A percentile compares a stretch with the other conserved stretches of the same genome.
These are phyloP conservation scores for Nakazawaea ishiwadae DNA, from an alignment of 805 yeast genomes.

Conservation along the genomic window DNA sequence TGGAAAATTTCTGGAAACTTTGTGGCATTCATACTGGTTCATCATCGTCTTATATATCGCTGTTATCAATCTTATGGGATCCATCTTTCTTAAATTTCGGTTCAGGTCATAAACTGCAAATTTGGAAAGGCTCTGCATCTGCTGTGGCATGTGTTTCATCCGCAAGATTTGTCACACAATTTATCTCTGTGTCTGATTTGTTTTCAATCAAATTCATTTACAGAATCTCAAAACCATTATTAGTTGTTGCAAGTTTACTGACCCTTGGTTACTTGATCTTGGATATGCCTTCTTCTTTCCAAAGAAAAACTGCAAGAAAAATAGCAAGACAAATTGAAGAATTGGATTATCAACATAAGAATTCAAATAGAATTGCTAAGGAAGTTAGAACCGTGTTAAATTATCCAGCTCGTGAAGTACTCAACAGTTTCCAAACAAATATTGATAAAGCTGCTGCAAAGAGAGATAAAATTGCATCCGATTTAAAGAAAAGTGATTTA, in stretches of 20 bases:
- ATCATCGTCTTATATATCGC: conserved; percentile 19
- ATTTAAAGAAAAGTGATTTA: conserved; percentile 50
- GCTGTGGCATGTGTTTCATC: conserved; percentile 21
- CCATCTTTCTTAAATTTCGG: conserved; percentile 20
- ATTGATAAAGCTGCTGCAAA: conserved; percentile 57
- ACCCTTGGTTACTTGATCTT: conserved; percentile 59
- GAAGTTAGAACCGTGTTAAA: conserved; percentile 80
- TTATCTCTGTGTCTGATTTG: conserved; percentile 28
- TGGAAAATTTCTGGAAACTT: conserved; percentile 52
- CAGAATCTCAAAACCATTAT: conserved; percentile 49
- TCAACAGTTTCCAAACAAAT: conserved; percentile 58
- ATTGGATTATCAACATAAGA: conserved; percentile 73
- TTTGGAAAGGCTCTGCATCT: conserved; percentile 25
- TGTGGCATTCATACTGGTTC: conserved; percentile 30
- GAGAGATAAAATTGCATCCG: conserved; percentile 49
- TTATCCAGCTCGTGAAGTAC: conserved; percentile 79
- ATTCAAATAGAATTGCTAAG: conserved; percentile 71
- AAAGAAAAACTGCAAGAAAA: conserved; percentile 74
- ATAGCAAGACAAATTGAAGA: conserved; percentile 57
- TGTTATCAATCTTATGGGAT: conserved; percentile 23
- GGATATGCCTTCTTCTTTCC: conserved; percentile 88
- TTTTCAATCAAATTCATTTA: conserved; percentile 35
- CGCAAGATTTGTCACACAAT: conserved; percentile 27
- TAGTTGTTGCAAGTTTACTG: conserved; percentile 45
- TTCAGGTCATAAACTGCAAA: conserved; percentile 22